Evolutionary conservation across 306 rosid species (phyloP), one percentile per base, ranked within the genome.

Genomic region (Prunus salicina): DNA sequence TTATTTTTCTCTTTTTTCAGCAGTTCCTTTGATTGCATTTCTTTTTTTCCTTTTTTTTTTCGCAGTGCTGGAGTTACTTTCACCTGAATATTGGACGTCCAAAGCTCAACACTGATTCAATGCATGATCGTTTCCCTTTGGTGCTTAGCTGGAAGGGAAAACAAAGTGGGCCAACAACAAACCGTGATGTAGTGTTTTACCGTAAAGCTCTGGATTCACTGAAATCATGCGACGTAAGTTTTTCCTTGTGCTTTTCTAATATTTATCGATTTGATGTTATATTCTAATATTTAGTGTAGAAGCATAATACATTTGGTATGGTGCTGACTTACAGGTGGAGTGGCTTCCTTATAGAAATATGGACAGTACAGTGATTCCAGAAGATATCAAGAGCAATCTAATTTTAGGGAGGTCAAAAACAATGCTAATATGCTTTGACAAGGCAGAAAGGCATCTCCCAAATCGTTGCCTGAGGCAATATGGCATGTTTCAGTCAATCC

Each of bases 361-460:
- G 91, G 93, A 88, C 77, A 91, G 97, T 82, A 89, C 87, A 80
- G 84, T 88, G 19, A 89, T 92, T 80, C 99, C 99, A 2, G 96
- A 96, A 56, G 90, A 92, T 79, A 88, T 96, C 80, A 89, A 83
- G 80, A 88, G 70, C 75, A 89, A 88, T 76, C 78, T 96, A 81
- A 83, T 81, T 64, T 80, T 92, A 77, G 97, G 96, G 77, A 85
- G 97, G 87, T 89, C 99, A 14, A 96, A 83, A 86, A 92, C 99
- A 72, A 96, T 96, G 99, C 70, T 96, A 76, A 88, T 96, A 64
- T 92, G 98, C 86, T 96, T 96, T 86, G 99, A 96, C 87, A 96
- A 96, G 91, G 99, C 99, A 15, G 99, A 96, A 85, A 88, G 98
- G 81, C 99, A 96, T 87, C 97, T 96, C 62, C 98, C 99, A 49